Evolutionary conservation across 352 stramenopile species (phyloP), one percentile per base, ranked within the genome.

Genomic region (Pythium folliculosum): DNA sequence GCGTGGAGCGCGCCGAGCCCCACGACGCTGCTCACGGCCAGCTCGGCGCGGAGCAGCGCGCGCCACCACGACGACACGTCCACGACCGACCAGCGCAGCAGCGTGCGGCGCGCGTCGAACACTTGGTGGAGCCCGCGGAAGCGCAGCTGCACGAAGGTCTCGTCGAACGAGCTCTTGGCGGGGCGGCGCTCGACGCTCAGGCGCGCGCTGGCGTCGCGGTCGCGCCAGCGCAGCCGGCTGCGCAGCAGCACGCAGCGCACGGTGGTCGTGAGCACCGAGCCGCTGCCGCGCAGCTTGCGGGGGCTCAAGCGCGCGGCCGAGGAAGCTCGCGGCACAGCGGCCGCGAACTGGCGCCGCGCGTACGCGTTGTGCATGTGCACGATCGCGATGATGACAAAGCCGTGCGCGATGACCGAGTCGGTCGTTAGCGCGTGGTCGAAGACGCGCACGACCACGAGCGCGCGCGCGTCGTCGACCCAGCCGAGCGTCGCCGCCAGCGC

Each of bases 331-430:
- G 35, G 8, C 35, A 14, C 12, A 12, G 27, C 27, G 27, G 35
- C 35, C 35, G 32, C 32, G 43, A 60, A 55, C 19, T 35, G 25
- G 23, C 50, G 60, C 12, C 60, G 50, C 40, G 47, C 43, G 35
- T 56, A 56, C 21, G 43, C 60, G 51, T 61, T 55, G 49, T 51
- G 51, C 9, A 37, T 1, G 22, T 56, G 22, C 0, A 67, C 21
- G 37, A 67, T 37, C 6, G 23, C 19, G 19, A 52, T 5, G 3
- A 52, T 16, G 37, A 60, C 8, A 3, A 60, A 44, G 32, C 35
- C 51, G 27, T 67, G 35, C 14, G 40, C 32, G 32, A 60, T 43
- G 4, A 67, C 38, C 6, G 49, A 32, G 7, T 27, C 38, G 37
- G 37, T n/a, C 5, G 60, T 67, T 17, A 67, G 17, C 27, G n/a